Conservation (phyloP, 768 basidiomycete species). For the Filobasidium floriforme region DNA sequence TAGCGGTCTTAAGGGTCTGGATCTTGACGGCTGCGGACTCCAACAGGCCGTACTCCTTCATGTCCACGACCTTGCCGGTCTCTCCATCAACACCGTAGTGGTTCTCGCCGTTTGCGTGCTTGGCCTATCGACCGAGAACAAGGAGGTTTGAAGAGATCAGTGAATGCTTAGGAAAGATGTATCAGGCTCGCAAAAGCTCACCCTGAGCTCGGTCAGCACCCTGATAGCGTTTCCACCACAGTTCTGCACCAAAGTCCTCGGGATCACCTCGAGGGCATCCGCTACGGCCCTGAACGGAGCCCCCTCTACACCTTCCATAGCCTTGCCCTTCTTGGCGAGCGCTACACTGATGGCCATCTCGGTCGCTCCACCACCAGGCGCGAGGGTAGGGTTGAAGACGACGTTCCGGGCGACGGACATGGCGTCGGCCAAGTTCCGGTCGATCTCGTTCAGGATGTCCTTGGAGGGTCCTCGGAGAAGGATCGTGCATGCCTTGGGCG, state of each 20-base stretch:
- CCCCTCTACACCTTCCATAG: conserved; percentile 76
- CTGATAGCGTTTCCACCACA: conserved; percentile 90
- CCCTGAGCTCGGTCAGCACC: conserved; percentile 84
- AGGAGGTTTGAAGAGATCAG: background rate
- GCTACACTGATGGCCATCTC: conserved; percentile 96
- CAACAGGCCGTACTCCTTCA: conserved; percentile 87
- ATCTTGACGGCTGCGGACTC: conserved; percentile 98
- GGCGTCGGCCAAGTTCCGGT: conserved; percentile 93
- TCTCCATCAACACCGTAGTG: conserved; percentile 95
- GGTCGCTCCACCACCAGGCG: conserved; percentile 91
- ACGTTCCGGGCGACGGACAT: conserved; percentile 97
- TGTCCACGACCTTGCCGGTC: conserved; percentile 89
- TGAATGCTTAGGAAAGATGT: background rate
- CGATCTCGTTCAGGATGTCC: conserved; percentile 96
- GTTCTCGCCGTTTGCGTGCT: conserved; percentile 82
- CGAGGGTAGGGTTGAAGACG: conserved; percentile 88
- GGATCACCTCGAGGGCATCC: conserved; percentile 96
- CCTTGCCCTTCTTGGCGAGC: conserved; percentile 61
- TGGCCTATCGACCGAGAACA: conserved; percentile 56
- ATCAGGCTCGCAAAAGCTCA: conserved; percentile 45
- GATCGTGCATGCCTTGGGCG: conserved; percentile 95
- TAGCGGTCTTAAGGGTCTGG: conserved; percentile 92
- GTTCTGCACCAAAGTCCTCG: conserved; percentile 89
- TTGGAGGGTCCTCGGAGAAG: conserved; percentile 95
- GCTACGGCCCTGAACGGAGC: conserved; percentile 88